phyloP scores from a whole-genome alignment of 1,284 basidiomycete genomes.

The Inonotus obliquus region DNA sequence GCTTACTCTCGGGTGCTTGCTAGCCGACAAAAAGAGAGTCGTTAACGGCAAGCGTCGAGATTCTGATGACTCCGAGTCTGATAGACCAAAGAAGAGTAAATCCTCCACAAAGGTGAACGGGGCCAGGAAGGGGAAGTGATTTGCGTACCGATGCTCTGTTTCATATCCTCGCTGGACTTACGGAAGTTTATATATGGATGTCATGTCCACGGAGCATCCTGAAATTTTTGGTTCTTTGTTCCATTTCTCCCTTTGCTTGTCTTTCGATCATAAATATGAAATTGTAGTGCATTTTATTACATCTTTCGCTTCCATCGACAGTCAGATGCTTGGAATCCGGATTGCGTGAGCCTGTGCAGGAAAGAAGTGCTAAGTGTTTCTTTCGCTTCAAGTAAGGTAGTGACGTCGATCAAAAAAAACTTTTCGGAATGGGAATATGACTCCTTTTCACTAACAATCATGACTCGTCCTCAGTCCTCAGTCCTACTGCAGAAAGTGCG shows the following conservation, averaged over 20 bases:
- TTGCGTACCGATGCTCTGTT: slow-evolving; percentile 5
- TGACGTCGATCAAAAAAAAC: too few relatives aligned
- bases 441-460: neutral
- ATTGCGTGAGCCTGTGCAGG: too few relatives aligned
- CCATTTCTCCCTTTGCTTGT: neutral
- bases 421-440: neutral
- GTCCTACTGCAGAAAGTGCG: slow-evolving; percentile 23
- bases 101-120: slow-evolving; percentile 32
- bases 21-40: slow-evolving; percentile 61
- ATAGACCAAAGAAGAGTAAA: slow-evolving; percentile 62
- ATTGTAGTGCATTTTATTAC: neutral
- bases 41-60: slow-evolving; percentile 45
- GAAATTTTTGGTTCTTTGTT: neutral
- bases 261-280: neutral
- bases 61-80: slow-evolving; percentile 61
- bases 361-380: too few relatives aligned
- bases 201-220: neutral
- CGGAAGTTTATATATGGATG: neutral
- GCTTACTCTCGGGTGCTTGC: slow-evolving; percentile 3
- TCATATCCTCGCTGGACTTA: neutral
- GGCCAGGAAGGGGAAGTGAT: slow-evolving; percentile 38
- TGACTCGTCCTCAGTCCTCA: neutral
- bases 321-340: too few relatives aligned
- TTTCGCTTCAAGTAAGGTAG: too few relatives aligned
- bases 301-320: neutral